phyloP scores from a whole-genome alignment of 805 yeast species.

The Scheffersomyces coipomensis region DNA sequence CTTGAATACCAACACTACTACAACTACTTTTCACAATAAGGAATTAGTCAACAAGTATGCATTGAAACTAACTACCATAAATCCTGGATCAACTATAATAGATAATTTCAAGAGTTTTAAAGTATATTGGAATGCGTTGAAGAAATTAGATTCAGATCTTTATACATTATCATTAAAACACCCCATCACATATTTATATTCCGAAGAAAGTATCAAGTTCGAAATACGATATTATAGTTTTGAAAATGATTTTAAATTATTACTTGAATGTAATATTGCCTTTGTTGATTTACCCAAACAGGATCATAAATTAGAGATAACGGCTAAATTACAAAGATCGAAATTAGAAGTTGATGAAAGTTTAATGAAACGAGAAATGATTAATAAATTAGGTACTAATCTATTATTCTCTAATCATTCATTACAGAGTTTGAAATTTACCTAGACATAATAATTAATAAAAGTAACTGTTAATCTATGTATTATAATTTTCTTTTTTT shows the following conservation, averaged over 20 bases:
- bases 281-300: slow-evolving; percentile 5
- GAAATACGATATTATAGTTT: slow-evolving; percentile 15
- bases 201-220: slow-evolving; percentile 11
- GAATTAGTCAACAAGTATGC: background rate
- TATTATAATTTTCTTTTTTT: no score
- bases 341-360: background rate
- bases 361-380: background rate
- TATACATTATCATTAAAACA: slow-evolving; percentile 25
- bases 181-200: slow-evolving; percentile 16
- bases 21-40: background rate
- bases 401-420: background rate
- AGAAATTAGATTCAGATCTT: slow-evolving; percentile 26
- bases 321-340: background rate
- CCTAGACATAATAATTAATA: no score
- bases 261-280: slow-evolving; percentile 6
- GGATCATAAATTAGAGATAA: background rate
- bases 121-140: slow-evolving; percentile 16
- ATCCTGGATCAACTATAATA: slow-evolving; percentile 6
- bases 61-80: background rate
- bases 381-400: background rate
- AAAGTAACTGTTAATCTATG: no score
- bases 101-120: slow-evolving; percentile 17
- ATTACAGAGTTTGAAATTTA: background rate
- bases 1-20: background rate
- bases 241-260: slow-evolving; percentile 11